Base-by-base conservation (phyloP, 2,329 filamentous ascomycete genomes). In the Aspergillus pseudoglaucus region DNA sequence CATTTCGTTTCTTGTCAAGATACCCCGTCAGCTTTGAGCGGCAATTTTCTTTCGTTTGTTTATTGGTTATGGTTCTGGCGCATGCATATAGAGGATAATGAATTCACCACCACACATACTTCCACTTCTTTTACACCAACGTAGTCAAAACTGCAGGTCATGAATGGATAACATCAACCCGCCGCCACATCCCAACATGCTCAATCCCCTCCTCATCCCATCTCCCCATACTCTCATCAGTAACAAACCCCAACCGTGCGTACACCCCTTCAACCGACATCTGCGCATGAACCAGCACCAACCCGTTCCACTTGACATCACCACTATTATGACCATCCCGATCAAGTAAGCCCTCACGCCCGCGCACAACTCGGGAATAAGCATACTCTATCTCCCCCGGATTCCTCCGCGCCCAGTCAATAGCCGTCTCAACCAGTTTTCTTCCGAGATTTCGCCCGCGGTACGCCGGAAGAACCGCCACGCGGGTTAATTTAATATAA, bases 131-230 rank as follows among this genome's bases (percentile, higher is more conserved):
- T 12, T n/a, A 18, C 27, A n/a, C 14, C 5, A 9, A 22, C 20
- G 17, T 17, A 42, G 5, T n/a, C n/a, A n/a, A n/a, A n/a, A n/a
- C n/a, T n/a, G n/a, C n/a, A 40, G 18, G 10, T 27, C 25, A 20
- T 18, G n/a, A 41, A 23, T 6, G 14, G 22, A 30, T 37, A 25
- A 64, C 38, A 10, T 53, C 47, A n/a, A 72, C 46, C 46, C 66
- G 55, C 65, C 69, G 78, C 78, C 81, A 95, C 90, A 96, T 94
- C 50, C 87, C 90, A 15, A 94, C 77, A 72, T 95, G 89, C 54
- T 80, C 75, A 47, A 95, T 91, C 3, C 86, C 88, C 61, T 93
- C 89, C 66, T 96, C 90, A 52, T 77, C 75, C 89, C 90, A 96
- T 27, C 66, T 76, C 1, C 88, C 87, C 79, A 91, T 81, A 8